Base-by-base conservation (phyloP, 2,329 filamentous ascomycete species). In the Aspergillus eucalypticola region DNA sequence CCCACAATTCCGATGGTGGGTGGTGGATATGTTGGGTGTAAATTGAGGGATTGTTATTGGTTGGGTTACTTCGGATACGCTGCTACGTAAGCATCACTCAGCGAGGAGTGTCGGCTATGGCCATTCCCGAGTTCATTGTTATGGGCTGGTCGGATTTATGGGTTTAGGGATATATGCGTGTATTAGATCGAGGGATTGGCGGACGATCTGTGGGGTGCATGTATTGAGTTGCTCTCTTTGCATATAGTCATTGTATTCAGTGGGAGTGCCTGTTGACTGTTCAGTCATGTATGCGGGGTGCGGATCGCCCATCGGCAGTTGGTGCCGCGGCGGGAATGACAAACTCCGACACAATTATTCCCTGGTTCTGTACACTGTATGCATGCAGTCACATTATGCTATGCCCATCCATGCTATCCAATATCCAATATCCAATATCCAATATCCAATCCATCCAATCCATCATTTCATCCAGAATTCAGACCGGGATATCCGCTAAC, bases 401-500 rank as follows among this genome's bases (percentile, higher is more conserved):
- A 35, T 35, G 32, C 32, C 32, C 32, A 13, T 35, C 32, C 32
- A 44, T 44, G 19, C 41, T 13, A 21, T 11, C 41, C 11, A 25
- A 25, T 25, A 25, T 25, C 7, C 25, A 27, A 27, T 27, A 8
- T 27, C 25, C 25, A 27, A 27, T 25, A 8, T 25, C 25, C 19
- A 19, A 19, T 10, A 19, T 8, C 39, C 10, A 21, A 10, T 44
- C 41, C 41, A 21, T 19, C 39, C 11, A 44, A 6, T 13, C 41
- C 15, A 19, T 10, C n/a, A 42, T 42, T 11, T 19, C 41, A 44
- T 56, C 25, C 54, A 48, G 19, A 46, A 56, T 56, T 23, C 35
- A 23, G 44, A 57, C 59, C 48, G 59, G 66, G 65, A 68, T 68
- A 69, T 69, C 67, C 65, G 65, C 65, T 67, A 59, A 66, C 63